Base-by-base conservation (phyloP, 768 basidiomycete genomes). In the Rubroboletus satanas region DNA sequence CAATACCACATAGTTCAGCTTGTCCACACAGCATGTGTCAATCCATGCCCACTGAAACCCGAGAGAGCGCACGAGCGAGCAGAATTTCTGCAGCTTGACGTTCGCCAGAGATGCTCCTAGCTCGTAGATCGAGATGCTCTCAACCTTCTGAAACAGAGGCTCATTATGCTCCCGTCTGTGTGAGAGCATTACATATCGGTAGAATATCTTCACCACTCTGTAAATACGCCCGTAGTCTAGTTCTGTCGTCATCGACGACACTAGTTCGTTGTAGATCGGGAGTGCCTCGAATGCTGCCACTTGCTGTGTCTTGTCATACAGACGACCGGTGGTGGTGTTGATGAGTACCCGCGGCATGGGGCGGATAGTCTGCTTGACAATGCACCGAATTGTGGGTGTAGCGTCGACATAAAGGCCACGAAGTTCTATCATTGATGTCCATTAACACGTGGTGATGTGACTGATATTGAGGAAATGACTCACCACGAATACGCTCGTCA, bases 21-120 rank as follows among this genome's bases (percentile, higher is more conserved):
- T 17, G 5, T 61, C 41, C 0, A 62, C 21, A 18, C 61, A 61
- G 18, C 52, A 62, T 1, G 61, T 63, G 18, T 63, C 61, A 0
- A 38, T 35, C 62, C 62, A 63, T 23, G 48, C 61, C 62, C 61
- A 63, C 11, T 4, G 26, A 18, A 57, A 63, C 0, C 55, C 52
- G 17, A 56, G 37, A 18, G 51, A 45, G 3, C 49, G 42, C 0
- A 7, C 35, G 6, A 60, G 45, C 0, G 7, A 4, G 15, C 58
- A 63, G 17, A 63, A 57, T 1, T 2, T 35, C 21, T 42, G 36
- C 15, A 64, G 18, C 26, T 64, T 64, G 50, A 7, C 15, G 12
- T 55, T 45, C 4, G 45, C 31, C 0, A 23, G 9, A 4, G 62
- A 51, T 36, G 33, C 1, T 4, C 37, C 17, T 4, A 64, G 51